Evolutionary conservation across 164 flowering plant species (phyloP).

Genomic region (Liriodendron chinense): DNA sequence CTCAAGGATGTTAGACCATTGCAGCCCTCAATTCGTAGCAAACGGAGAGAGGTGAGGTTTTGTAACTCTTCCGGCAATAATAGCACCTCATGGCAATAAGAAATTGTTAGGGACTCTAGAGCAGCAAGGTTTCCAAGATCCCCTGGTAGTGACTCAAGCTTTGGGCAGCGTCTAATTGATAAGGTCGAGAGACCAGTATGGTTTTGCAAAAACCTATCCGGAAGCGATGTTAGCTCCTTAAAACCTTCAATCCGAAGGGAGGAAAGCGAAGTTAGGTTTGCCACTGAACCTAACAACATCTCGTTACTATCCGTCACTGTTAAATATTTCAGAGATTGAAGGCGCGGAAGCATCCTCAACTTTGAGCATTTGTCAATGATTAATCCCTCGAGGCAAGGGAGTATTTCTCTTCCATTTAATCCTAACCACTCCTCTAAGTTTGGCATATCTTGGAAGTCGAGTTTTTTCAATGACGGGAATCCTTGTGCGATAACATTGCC

Average conservation of each 20-base stretch:
- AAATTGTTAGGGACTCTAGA: constrained; percentile 8
- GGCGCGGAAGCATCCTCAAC: constrained; percentile 1
- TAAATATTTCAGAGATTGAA: constrained; percentile 11
- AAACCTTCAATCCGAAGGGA: constrained; percentile 9
- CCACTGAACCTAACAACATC: constrained; percentile 3
- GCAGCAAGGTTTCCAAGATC: constrained; percentile 7
- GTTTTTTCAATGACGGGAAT: constrained; percentile 11
- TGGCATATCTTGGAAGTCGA: constrained; percentile 9
- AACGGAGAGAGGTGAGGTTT: constrained; percentile 12
- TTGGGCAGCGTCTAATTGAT: constrained; percentile 10
- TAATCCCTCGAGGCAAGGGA: constrained; percentile 10
- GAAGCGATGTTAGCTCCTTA: not conserved
- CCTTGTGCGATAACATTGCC: not conserved
- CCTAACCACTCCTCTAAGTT: constrained; percentile 14
- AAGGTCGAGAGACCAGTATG: constrained; percentile 3
- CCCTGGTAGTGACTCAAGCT: constrained; percentile 8
- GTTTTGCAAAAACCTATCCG: constrained; percentile 11
- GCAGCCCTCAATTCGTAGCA: not conserved
- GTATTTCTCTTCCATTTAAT: not conserved
- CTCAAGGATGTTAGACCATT: not conserved
- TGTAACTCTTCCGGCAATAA: constrained; percentile 6
- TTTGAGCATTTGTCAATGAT: constrained; percentile 9
- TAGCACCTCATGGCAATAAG: constrained; percentile 6
- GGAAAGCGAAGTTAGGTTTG: constrained; percentile 2
- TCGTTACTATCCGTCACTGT: not conserved